Evolutionary conservation across 2,329 filamentous ascomycete species (phyloP), one percentile per base, ranked within the genome.

Genomic region (Calonectria crousiana): DNA sequence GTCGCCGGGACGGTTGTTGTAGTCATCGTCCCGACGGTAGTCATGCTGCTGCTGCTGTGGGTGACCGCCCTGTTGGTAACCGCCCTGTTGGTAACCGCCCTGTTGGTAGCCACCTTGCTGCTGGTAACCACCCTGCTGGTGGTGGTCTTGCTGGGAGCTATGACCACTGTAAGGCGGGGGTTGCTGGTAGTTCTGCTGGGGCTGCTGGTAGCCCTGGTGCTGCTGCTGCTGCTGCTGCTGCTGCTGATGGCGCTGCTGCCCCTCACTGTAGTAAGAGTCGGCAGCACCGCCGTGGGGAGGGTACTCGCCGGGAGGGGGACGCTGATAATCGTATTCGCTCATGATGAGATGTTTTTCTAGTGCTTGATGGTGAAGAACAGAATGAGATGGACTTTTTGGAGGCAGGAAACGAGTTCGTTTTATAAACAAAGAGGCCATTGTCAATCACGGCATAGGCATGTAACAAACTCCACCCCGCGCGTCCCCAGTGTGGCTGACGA

Each of bases 401-500:
- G 4, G 32, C 23, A 20, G 53, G 47, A 47, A 9, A 16, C 52
- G 26, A 47, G 47, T 34, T 34, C 14, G 47, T 44, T 44, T 38
- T 28, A 44, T 47, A 60, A 68, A 34, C 60, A 18, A 30, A 18
- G 51, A 30, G n/a, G 18, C 60, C 56, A 60, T 51, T 41, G 56
- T 28, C 13, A 34, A 18, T 9, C 53, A 32, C 23, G 44, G 23
- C 44, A 23, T 23, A 11, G 44, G 44, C 10, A 23, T 13, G 20
- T 2, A 23, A 47, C n/a, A 47, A 72, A 58, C 49, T 51, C 69
- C 64, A 38, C 70, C 58, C 51, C 26, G 51, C 65, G 65, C 47
- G 65, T 68, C 41, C 38, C 65, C 20, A 49, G 44, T 41, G 70
- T 72, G 70, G 70, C 70, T 72, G 26, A 67, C 26, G 32, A 32